Percentiles rank a stretch among this genome's conserved stretches.
phyloP scores from a whole-genome alignment of 345 rosid species.

The Theobroma cacao region DNA sequence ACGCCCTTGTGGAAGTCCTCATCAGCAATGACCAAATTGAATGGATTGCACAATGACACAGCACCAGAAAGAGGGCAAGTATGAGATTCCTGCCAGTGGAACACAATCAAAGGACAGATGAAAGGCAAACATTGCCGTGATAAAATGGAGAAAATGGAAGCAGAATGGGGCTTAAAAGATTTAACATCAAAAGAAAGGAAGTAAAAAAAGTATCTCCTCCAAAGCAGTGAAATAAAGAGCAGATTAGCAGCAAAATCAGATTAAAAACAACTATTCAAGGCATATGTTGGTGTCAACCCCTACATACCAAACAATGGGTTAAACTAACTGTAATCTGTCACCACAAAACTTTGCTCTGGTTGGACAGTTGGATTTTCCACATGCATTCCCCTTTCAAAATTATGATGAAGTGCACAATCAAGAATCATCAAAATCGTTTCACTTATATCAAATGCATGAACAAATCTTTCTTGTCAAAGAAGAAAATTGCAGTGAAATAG shows the following conservation, averaged over 20 bases:
- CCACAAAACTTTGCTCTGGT: not conserved
- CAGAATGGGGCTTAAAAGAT: not conserved
- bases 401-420: not conserved
- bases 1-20: slow-evolving; percentile 94
- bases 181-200: not conserved
- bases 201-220: not conserved
- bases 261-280: not conserved
- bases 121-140: not conserved
- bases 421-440: not conserved
- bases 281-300: not conserved
- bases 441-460: not conserved
- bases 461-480: not conserved
- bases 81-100: slow-evolving; percentile 59
- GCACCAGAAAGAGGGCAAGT: slow-evolving; percentile 72
- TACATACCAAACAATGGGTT: not conserved
- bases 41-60: slow-evolving; percentile 90
- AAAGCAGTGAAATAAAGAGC: not conserved
- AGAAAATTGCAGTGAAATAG: not conserved
- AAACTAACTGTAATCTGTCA: not conserved
- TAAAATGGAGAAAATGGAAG: not conserved
- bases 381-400: not conserved
- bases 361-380: not conserved
- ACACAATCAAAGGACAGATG: slow-evolving; percentile 5
- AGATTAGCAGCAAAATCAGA: not conserved
- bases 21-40: slow-evolving; percentile 85